Percentiles rank a stretch among this genome's conserved stretches.
These are phyloP conservation scores for Aspergillus puulaauensis DNA, from an alignment of 2,329 filamentous ascomycete genomes.

Conservation along the genomic window DNA sequence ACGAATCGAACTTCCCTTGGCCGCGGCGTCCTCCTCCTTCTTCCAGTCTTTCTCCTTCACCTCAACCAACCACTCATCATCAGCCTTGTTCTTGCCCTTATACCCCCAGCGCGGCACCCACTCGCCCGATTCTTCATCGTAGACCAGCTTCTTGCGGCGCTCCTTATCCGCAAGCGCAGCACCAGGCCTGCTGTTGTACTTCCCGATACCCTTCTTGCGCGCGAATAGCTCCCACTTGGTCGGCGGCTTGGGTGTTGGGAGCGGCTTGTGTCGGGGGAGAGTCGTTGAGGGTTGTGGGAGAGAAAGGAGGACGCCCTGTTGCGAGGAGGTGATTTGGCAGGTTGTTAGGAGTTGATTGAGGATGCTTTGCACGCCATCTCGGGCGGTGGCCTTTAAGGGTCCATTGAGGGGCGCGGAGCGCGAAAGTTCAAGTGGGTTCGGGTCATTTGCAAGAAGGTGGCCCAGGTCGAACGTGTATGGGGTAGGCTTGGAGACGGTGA, in stretches of 20 bases:
- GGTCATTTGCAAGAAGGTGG: slow-evolving; percentile 80
- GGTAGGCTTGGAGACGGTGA: slow-evolving; percentile 75
- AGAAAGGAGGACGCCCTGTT: slow-evolving; percentile 70
- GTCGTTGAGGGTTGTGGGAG: slow-evolving; percentile 70
- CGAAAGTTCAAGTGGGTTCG: slow-evolving; percentile 72
- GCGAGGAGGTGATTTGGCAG: slow-evolving; percentile 70
- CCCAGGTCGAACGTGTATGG: slow-evolving; percentile 92
- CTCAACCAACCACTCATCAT: slow-evolving; percentile 85
- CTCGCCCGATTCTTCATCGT: slow-evolving; percentile 78
- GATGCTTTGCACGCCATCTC: slow-evolving; percentile 86
- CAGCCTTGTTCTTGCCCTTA: slow-evolving; percentile 83
- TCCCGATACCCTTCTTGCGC: slow-evolving; percentile 88
- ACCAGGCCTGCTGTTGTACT: slow-evolving; percentile 68
- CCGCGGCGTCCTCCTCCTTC: slow-evolving; percentile 58
- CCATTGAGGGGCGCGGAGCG: slow-evolving; percentile 57
- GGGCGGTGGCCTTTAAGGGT: slow-evolving; percentile 70
- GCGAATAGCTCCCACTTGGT: slow-evolving; percentile 98
- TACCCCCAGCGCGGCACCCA: slow-evolving; percentile 97
- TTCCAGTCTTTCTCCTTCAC: slow-evolving; percentile 76
- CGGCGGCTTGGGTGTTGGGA: slow-evolving; percentile 75
- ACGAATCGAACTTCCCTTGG: slow-evolving; percentile 64
- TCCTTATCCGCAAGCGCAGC: slow-evolving; percentile 62
- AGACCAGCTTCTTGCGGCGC: slow-evolving; percentile 69
- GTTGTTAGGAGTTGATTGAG: slow-evolving; percentile 93
- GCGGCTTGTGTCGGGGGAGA: slow-evolving; percentile 87